A percentile compares a stretch with the other conserved stretches of the same genome.
phyloP scores from a whole-genome alignment of 2,329 filamentous ascomycete species.

The Ceratocystis eucalypticola region DNA sequence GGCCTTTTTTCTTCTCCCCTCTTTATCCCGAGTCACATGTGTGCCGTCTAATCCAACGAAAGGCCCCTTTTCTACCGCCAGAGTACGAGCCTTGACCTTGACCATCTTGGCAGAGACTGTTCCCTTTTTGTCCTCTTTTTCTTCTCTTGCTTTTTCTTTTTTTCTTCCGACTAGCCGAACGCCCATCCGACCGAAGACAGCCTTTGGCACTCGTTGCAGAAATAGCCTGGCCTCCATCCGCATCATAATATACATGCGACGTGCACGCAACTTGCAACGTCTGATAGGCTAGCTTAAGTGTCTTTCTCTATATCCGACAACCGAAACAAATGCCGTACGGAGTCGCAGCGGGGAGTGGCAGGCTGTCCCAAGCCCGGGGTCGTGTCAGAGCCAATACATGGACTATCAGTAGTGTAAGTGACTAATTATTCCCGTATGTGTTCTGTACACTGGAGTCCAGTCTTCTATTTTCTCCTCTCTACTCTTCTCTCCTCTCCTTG shows the following conservation, averaged over 20 bases:
- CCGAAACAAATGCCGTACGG: constrained; percentile 15
- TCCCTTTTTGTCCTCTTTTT: not conserved
- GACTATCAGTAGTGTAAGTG: constrained; percentile 18
- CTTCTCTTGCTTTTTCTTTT: not conserved
- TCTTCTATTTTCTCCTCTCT: not conserved
- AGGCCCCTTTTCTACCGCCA: too few relatives aligned
- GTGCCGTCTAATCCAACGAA: not conserved
- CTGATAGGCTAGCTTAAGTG: not conserved
- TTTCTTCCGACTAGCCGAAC: constrained; percentile 4
- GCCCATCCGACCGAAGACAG: constrained; percentile 6
- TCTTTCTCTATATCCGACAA: not conserved
- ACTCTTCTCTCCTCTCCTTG: not conserved
- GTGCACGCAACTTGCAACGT: not conserved
- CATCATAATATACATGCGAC: not conserved
- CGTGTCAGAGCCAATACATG: constrained; percentile 17
- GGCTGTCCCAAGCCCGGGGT: constrained; percentile 11
- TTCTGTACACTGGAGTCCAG: not conserved
- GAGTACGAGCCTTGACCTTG: not conserved
- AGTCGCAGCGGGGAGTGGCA: constrained; percentile 13
- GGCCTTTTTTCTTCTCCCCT: not conserved
- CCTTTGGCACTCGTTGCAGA: not conserved
- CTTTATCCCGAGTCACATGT: not conserved
- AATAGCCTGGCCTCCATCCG: constrained; percentile 3
- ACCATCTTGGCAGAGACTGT: not conserved
- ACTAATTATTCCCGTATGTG: not conserved